Conservation (phyloP, 1,284 basidiomycete genomes). For the Ustilago loliicola region DNA sequence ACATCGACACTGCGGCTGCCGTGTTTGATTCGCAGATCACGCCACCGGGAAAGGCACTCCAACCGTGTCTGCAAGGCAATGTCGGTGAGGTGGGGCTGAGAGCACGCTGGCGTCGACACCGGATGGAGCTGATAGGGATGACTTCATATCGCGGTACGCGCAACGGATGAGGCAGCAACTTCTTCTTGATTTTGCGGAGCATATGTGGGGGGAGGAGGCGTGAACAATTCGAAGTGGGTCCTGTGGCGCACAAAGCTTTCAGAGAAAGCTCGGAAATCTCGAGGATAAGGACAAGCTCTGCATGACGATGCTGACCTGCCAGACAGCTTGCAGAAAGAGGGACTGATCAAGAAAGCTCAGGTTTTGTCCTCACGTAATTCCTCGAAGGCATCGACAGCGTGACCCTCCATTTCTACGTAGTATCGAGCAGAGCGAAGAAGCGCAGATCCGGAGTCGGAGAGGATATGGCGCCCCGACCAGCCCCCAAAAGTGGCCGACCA, state of each 20-base stretch:
- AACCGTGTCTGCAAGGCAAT: neutral
- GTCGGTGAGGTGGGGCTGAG: slow-evolving; percentile 13
- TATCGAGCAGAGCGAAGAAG: slow-evolving; percentile 36
- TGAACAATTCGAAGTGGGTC: slow-evolving; percentile 6
- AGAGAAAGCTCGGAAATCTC: slow-evolving; percentile 5
- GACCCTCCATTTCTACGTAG: slow-evolving; percentile 39
- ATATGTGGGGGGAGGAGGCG: slow-evolving; percentile 20
- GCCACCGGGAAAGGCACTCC: slow-evolving; percentile 11
- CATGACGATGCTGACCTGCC: neutral
- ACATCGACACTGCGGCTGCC: neutral
- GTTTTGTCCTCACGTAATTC: slow-evolving; percentile 15
- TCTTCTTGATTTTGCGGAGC: neutral
- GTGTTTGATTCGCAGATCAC: slow-evolving; percentile 18
- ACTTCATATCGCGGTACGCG: slow-evolving; percentile 26
- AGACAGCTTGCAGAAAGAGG: slow-evolving; percentile 2
- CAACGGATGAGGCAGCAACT: neutral
- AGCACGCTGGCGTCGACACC: slow-evolving; percentile 2
- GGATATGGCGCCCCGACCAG: slow-evolving; percentile 37
- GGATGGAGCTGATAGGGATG: slow-evolving; percentile 6
- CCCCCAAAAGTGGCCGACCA: slow-evolving; percentile 43
- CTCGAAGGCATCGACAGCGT: slow-evolving; percentile 26
- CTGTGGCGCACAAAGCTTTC: slow-evolving; percentile 9
- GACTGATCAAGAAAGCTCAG: slow-evolving; percentile 12
- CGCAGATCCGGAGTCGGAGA: slow-evolving; percentile 28
- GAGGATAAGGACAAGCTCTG: slow-evolving; percentile 15